phyloP scores from a whole-genome alignment of 352 stramenopile species.

The Globisporangium radiosum region DNA sequence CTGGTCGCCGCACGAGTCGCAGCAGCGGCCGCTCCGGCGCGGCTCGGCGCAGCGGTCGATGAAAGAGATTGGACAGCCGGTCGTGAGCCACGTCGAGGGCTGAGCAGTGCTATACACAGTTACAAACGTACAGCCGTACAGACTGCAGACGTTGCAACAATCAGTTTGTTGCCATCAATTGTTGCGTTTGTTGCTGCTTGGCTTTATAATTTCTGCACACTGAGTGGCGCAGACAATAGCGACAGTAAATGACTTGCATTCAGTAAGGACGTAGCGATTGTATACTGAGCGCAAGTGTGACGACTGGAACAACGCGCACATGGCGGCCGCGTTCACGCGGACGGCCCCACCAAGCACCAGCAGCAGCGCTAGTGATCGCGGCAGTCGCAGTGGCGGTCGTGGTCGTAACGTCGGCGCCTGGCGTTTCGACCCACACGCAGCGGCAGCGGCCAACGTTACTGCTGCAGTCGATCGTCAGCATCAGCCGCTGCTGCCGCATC shows the following conservation, averaged over 20 bases:
- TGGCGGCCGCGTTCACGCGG: not conserved
- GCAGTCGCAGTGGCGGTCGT: not conserved
- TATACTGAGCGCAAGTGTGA: too few relatives aligned
- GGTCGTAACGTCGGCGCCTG: not conserved
- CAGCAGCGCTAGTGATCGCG: not conserved
- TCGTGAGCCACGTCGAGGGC: slow-evolving; percentile 12
- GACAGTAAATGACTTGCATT: not conserved
- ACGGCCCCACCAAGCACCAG: not conserved
- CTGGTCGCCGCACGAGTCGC: slow-evolving; percentile 93
- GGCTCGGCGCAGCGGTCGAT: slow-evolving; percentile 74
- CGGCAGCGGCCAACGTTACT: not conserved
- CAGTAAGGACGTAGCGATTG: not conserved
- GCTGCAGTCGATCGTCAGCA: not conserved
- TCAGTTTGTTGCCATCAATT: too few relatives aligned
- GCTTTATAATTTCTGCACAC: too few relatives aligned
- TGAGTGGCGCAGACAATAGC: too few relatives aligned
- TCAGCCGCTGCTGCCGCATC: not conserved
- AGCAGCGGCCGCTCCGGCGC: slow-evolving; percentile 88
- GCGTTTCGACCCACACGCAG: not conserved
- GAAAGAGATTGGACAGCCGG: slow-evolving; percentile 51
- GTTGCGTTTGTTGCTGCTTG: too few relatives aligned
- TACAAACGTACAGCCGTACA: not conserved
- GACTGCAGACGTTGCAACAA: not conserved
- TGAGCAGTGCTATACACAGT: not conserved
- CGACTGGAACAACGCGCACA: not conserved